Evolutionary conservation across 2,329 filamentous ascomycete genomes (phyloP).

Genomic region (Incumbomyces delicatus): DNA sequence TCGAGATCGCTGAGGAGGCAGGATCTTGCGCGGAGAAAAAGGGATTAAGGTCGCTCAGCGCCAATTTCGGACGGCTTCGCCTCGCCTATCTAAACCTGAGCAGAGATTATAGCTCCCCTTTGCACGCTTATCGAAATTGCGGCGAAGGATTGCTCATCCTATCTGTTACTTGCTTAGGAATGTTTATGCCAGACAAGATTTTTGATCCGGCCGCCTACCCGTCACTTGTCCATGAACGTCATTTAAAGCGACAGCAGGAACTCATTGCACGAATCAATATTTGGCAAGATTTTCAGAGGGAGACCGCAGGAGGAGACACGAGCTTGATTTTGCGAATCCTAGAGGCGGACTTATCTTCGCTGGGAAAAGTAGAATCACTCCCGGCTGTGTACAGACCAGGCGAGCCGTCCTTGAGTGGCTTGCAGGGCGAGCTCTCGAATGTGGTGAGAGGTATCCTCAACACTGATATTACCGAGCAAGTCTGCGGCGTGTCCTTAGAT

Average conservation of each 20-base stretch:
- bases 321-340: slow-evolving; percentile 58
- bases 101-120: background rate
- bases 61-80: background rate
- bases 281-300: slow-evolving; percentile 54
- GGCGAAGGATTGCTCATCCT: slow-evolving; percentile 66
- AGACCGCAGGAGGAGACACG: slow-evolving; percentile 57
- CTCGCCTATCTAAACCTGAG: background rate
- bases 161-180: slow-evolving; percentile 59
- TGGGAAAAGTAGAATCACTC: slow-evolving; percentile 58
- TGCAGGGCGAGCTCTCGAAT: slow-evolving; percentile 78
- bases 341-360: slow-evolving; percentile 48
- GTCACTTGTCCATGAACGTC: slow-evolving; percentile 53
- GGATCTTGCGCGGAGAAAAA: background rate
- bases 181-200: slow-evolving; percentile 77
- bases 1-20: background rate
- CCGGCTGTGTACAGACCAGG: slow-evolving; percentile 63
- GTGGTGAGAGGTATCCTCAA: slow-evolving; percentile 56
- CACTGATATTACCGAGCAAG: background rate
- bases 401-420: slow-evolving; percentile 54
- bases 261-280: slow-evolving; percentile 50
- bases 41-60: background rate
- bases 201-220: slow-evolving; percentile 66
- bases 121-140: background rate
- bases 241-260: slow-evolving; percentile 46
- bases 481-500: background rate